phyloP scores from a whole-genome alignment of 1,139 yeast species.

The Pichia sp. region DNA sequence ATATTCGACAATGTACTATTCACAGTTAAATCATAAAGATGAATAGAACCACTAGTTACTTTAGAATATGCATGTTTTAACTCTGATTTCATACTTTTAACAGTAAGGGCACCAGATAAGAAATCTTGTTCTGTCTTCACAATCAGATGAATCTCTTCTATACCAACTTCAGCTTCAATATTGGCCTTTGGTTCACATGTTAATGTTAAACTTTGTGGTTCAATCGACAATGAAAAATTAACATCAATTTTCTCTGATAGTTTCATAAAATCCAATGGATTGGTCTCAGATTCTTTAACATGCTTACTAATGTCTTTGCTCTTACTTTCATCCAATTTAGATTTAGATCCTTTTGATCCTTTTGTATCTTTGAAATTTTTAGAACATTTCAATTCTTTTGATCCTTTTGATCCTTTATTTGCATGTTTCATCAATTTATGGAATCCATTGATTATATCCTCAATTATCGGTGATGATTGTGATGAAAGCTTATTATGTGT shows the following conservation, averaged over 20 bases:
- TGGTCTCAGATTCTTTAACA: no score
- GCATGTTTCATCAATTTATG: slow-evolving; percentile 22
- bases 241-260: slow-evolving; percentile 41
- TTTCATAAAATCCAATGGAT: slow-evolving; percentile 23
- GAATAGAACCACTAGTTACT: slow-evolving; percentile 73
- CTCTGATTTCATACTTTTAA: slow-evolving; percentile 55
- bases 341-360: no score
- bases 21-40: slow-evolving; percentile 43
- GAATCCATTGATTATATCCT: slow-evolving; percentile 47
- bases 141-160: slow-evolving; percentile 56
- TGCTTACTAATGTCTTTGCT: no score
- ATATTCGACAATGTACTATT: slow-evolving; percentile 37
- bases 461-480: slow-evolving; percentile 70
- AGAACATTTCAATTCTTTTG: no score
- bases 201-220: slow-evolving; percentile 63
- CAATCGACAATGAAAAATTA: slow-evolving; percentile 56
- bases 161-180: slow-evolving; percentile 76
- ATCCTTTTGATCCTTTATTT: slow-evolving; percentile 3
- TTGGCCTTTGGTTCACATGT: slow-evolving; percentile 93
- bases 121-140: slow-evolving; percentile 46
- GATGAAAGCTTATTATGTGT: slow-evolving; percentile 68
- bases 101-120: slow-evolving; percentile 38
- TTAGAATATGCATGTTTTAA: slow-evolving; percentile 87
- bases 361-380: no score
- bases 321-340: no score